Conservation (phyloP, 495 filamentous ascomycete species). For the Rostrohypoxylon terebratum region DNA sequence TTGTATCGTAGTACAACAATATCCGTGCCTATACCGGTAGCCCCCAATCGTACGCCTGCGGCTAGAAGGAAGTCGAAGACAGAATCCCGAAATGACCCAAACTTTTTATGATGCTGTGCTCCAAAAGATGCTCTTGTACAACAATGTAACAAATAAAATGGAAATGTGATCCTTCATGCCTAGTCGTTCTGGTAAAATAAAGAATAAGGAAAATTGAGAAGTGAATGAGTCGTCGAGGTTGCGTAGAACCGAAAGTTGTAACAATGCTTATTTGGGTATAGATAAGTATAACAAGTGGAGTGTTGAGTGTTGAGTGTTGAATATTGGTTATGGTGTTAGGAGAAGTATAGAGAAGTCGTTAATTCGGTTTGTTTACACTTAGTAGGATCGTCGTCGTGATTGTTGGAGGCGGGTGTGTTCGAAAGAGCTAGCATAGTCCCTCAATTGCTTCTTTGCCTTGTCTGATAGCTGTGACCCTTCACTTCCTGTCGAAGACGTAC, state of each 20-base stretch:
- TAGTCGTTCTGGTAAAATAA: conserved; percentile 43
- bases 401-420: conserved; percentile 74
- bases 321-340: background rate
- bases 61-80: conserved; percentile 49
- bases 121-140: conserved; percentile 66
- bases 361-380: conserved; percentile 23
- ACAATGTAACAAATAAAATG: conserved; percentile 56
- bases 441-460: conserved; percentile 81
- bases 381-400: conserved; percentile 64
- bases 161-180: conserved; percentile 44
- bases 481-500: conserved; percentile 65
- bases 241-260: conserved; percentile 39
- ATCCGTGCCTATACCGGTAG: conserved; percentile 46
- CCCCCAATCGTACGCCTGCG: conserved; percentile 52
- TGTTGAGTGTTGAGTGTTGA: conserved; percentile 31
- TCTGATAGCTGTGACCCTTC: conserved; percentile 72
- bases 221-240: conserved; percentile 54
- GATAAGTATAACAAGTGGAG: conserved; percentile 43
- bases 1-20: conserved; percentile 53
- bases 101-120: conserved; percentile 65
- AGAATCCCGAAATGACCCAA: conserved; percentile 55
- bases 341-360: conserved; percentile 22
- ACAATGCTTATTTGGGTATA: conserved; percentile 36
- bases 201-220: conserved; percentile 30
- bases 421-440: conserved; percentile 87